A percentile compares a stretch with the other conserved stretches of the same genome.
phyloP scores from a whole-genome alignment of 148 eudicot species.

The Dianthus caryophyllus region DNA sequence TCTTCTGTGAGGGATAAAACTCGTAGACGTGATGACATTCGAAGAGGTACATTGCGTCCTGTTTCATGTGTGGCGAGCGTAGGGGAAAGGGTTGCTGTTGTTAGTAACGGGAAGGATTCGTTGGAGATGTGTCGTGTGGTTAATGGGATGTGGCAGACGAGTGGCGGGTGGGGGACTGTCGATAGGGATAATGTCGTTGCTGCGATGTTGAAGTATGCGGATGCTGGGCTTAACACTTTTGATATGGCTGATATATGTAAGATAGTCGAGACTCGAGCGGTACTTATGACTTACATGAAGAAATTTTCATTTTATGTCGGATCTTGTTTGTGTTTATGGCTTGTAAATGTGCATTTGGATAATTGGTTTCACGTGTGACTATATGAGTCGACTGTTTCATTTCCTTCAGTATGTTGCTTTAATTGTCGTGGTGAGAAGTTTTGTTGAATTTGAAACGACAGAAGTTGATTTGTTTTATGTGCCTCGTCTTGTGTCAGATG shows the following conservation, averaged over 20 bases:
- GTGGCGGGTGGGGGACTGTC: slow-evolving; percentile 76
- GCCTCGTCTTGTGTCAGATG: slow-evolving; percentile 47
- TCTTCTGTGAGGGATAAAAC: slow-evolving; percentile 26
- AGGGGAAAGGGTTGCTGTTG: slow-evolving; percentile 37
- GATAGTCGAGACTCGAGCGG: slow-evolving; percentile 8
- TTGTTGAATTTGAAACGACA: not conserved
- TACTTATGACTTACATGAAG: not conserved
- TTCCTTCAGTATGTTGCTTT: not conserved
- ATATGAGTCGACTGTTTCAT: not conserved
- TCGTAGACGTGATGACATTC: slow-evolving; percentile 17
- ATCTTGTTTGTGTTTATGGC: not conserved
- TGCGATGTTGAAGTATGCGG: slow-evolving; percentile 74
- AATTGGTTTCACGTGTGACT: too few relatives aligned
- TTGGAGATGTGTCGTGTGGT: slow-evolving; percentile 61
- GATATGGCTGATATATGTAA: slow-evolving; percentile 88
- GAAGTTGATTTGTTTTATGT: not conserved
- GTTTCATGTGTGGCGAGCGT: slow-evolving; percentile 37
- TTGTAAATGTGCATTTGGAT: slow-evolving; percentile 6
- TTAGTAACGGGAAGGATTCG: slow-evolving; percentile 64
- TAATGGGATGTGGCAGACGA: slow-evolving; percentile 85
- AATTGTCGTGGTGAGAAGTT: not conserved
- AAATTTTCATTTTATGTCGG: not conserved
- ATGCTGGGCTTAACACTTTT: slow-evolving; percentile 68
- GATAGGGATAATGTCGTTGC: slow-evolving; percentile 53
- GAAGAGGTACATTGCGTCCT: slow-evolving; percentile 29